Percentiles rank a stretch among this genome's conserved stretches.
These are phyloP conservation scores for Parmelia sp. DNA, from an alignment of 495 filamentous ascomycete species.

Conservation along the genomic window DNA sequence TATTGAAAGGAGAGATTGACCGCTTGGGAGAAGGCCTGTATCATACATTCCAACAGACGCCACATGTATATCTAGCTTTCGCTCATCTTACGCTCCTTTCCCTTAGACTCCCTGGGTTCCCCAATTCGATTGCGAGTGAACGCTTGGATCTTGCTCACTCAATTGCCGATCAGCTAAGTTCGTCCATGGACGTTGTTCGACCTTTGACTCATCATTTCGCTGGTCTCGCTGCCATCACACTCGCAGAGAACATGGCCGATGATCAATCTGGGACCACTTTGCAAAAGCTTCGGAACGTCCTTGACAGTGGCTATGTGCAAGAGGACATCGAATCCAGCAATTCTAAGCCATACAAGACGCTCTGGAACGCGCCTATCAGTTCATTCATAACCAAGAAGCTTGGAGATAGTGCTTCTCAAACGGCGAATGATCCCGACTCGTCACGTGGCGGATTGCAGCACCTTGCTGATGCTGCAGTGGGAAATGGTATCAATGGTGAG, in stretches of 20 bases:
- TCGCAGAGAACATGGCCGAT: background rate
- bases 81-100: background rate
- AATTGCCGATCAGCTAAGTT: background rate
- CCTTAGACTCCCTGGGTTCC: background rate
- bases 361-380: slow-evolving; percentile 13
- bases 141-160: background rate
- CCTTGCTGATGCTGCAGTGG: slow-evolving; percentile 15
- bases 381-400: slow-evolving; percentile 9
- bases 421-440: background rate
- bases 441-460: slow-evolving; percentile 15
- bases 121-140: background rate
- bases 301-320: background rate
- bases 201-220: slow-evolving; percentile 3
- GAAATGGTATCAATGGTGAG: background rate
- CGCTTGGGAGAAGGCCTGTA: background rate
- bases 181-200: background rate
- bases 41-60: background rate
- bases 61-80: background rate
- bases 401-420: background rate
- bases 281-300: background rate
- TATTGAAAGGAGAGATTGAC: slow-evolving; percentile 1
- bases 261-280: background rate
- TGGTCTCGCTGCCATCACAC: background rate
- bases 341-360: background rate
- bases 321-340: slow-evolving; percentile 1